Evolutionary conservation across 306 rosid species (phyloP).

Genomic region (Mimosa bimucronata): DNA sequence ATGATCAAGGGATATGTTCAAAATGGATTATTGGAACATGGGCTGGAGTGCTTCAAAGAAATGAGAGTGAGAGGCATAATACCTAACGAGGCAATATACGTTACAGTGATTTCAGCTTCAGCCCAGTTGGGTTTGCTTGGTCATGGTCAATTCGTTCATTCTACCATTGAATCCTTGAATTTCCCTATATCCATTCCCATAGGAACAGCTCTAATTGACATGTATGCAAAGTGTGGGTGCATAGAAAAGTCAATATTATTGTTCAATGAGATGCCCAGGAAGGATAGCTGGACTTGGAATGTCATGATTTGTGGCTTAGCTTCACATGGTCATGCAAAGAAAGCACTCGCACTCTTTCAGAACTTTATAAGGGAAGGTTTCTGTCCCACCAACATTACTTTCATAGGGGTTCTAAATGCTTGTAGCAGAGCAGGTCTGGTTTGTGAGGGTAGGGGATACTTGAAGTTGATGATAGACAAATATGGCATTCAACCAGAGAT

Average conservation of each 20-base stretch:
- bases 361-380: conserved; percentile 58
- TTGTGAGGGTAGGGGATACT: conserved; percentile 59
- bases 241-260: conserved; percentile 59
- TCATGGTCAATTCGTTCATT: conserved; percentile 59
- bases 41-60: conserved; percentile 60
- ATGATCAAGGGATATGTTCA: conserved; percentile 80
- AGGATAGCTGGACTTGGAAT: conserved; percentile 77
- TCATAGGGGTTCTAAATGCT: conserved; percentile 75
- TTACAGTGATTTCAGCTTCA: conserved; percentile 59
- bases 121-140: conserved; percentile 73
- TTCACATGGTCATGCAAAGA: conserved; percentile 61
- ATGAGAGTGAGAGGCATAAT: conserved; percentile 55
- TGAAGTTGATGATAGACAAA: conserved; percentile 59
- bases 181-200: conserved; percentile 52
- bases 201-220: conserved; percentile 75
- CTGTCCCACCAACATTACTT: conserved; percentile 61
- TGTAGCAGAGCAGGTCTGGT: conserved; percentile 76
- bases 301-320: conserved; percentile 84
- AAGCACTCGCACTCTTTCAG: conserved; percentile 59
- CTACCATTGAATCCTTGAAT: conserved; percentile 50
- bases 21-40: conserved; percentile 58
- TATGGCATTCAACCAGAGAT: conserved; percentile 67
- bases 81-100: conserved; percentile 70
- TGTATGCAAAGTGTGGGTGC: conserved; percentile 90
- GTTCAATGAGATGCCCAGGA: conserved; percentile 54